Base-by-base conservation (phyloP, 2,329 filamentous ascomycete genomes). In the Phialophora macrospora region DNA sequence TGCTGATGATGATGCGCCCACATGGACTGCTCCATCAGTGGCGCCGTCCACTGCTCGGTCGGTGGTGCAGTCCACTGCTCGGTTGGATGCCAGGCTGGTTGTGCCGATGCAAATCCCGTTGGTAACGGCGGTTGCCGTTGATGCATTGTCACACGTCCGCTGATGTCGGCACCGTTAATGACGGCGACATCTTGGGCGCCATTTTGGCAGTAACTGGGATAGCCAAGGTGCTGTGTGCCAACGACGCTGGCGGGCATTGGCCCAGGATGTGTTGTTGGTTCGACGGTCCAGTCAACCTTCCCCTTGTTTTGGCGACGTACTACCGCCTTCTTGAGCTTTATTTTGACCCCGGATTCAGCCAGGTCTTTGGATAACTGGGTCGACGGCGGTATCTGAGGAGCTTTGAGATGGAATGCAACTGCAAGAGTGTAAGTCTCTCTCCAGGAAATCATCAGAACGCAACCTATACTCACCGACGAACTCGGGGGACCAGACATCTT, bases 361-460 rank as follows among this genome's bases (percentile, higher is more conserved):
- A 51, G 48, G 48, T 51, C 48, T 11, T 28, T 51, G 9, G 48
- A 24, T 28, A 51, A 51, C 20, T 51, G 48, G 48, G 48, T 51
- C 20, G 48, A 51, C 22, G 20, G 20, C 22, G 24, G 24, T 5
- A 28, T 28, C 4, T 22, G 20, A 28, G 48, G 48, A 22, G 24
- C 9, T 51, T 51, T 51, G 22, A 12, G 48, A 51, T 24, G 20
- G 48, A 51, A 51, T 1, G 9, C 22, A 12, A 51, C 48, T 51
- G 24, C 20, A 51, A 51, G 22, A 28, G 4, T 51, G 48, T 51
- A 28, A 51, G 48, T 14, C 20, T 26, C 22, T 51, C 24, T 26
- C 20, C 24, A 6, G 22, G 9, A 17, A 5, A 14, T 28, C 20
- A 17, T 24, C 20, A 11, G 9, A 24, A 17, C 8, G 26, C 11